A percentile compares a stretch with the other conserved stretches of the same genome.
phyloP scores from a whole-genome alignment of 169 alveolate species.

The Perkinsus chesapeaki region DNA sequence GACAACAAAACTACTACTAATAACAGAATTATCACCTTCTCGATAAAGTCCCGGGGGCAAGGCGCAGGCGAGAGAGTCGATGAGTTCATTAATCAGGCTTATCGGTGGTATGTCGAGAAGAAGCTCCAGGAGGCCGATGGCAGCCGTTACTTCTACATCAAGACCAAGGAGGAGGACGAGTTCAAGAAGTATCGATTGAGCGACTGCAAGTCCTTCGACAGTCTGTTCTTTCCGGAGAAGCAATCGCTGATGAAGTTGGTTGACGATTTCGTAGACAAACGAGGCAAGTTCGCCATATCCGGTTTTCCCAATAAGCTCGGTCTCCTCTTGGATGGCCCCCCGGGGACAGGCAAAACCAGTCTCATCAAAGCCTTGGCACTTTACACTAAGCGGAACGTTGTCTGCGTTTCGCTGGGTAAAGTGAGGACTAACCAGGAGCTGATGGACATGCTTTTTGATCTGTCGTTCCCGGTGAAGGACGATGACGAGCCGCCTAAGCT shows the following conservation, averaged over 20 bases:
- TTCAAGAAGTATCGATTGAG: constrained; percentile 12
- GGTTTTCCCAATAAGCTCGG: constrained; percentile 32
- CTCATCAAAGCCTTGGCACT: constrained; percentile 42
- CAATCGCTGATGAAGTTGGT: constrained; percentile 17
- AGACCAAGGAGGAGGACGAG: neutral
- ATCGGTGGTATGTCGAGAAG: constrained; percentile 23
- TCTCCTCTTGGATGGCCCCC: constrained; percentile 41
- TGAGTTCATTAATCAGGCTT: constrained; percentile 13
- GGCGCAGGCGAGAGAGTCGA: constrained; percentile 12
- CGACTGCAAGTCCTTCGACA: constrained; percentile 20
- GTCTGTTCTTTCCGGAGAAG: constrained; percentile 32
- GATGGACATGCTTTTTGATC: constrained; percentile 28
- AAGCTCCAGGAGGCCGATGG: constrained; percentile 3
- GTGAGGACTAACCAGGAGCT: constrained; percentile 24
- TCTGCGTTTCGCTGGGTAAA: constrained; percentile 20
- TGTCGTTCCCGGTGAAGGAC: constrained; percentile 17
- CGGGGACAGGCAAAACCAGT: constrained; percentile 49
- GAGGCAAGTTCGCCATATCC: constrained; percentile 25
- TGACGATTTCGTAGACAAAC: constrained; percentile 18
- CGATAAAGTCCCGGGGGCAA: neutral
- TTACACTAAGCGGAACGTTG: constrained; percentile 20
- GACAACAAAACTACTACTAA: neutral
- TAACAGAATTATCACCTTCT: neutral
- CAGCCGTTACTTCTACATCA: neutral
- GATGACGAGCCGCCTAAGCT: constrained; percentile 14